A percentile compares a stretch with the other conserved stretches of the same genome.
Conservation (phyloP, 257 asterid species). For the Catharanthus roseus region DNA sequence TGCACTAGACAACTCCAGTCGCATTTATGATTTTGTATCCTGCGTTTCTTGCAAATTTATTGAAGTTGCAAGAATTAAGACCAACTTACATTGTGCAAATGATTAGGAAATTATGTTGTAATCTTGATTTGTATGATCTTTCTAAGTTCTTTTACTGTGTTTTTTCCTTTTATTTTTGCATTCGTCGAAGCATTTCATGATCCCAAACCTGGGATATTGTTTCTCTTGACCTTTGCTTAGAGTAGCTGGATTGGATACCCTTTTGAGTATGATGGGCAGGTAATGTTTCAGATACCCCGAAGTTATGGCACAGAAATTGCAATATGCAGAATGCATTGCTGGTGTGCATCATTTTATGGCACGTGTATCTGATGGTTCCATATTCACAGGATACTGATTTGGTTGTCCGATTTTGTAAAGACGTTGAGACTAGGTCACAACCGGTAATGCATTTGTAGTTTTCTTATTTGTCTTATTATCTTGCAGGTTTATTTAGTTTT, state of each 20-base stretch:
- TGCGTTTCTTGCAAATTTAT: conserved; percentile 6
- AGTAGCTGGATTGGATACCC: conserved; percentile 71
- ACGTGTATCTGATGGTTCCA: conserved; percentile 10
- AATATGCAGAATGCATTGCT: background rate
- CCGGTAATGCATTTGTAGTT: conserved; percentile 33
- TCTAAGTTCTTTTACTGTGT: background rate
- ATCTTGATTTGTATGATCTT: background rate
- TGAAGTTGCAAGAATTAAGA: background rate
- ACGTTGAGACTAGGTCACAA: conserved; percentile 77
- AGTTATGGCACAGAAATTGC: background rate
- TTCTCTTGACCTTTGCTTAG: conserved; percentile 42
- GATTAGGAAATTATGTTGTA: background rate
- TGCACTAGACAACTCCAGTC: conserved; percentile 70
- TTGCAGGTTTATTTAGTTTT: background rate
- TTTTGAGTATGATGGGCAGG: conserved; percentile 79
- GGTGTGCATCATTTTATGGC: conserved; percentile 3
- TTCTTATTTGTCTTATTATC: conserved; percentile 2
- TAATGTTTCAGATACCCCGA: conserved; percentile 24
- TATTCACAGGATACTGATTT: conserved; percentile 58
- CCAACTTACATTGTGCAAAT: background rate
- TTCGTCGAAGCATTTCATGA: background rate
- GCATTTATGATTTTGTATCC: conserved; percentile 92
- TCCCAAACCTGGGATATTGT: conserved; percentile 21
- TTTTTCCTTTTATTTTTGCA: background rate
- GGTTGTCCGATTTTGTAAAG: conserved; percentile 85